phyloP scores from a whole-genome alignment of 2,329 filamentous ascomycete genomes.

The Leptographium galeiforme region DNA sequence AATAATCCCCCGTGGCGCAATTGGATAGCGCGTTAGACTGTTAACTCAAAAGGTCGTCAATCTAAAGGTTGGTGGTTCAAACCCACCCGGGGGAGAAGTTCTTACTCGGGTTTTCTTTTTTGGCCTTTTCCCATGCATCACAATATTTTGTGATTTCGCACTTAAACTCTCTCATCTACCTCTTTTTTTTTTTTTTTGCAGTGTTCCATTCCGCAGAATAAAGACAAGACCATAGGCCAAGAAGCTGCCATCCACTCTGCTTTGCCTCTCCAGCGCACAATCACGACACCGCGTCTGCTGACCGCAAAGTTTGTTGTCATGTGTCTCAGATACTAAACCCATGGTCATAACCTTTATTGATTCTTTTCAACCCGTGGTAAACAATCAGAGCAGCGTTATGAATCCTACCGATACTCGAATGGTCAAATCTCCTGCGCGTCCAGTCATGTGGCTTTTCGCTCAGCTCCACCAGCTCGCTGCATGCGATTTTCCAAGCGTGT shows the following conservation, averaged over 20 bases:
- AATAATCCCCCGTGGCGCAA: neutral
- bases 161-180: neutral
- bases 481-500: neutral
- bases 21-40: slow-evolving; percentile 1
- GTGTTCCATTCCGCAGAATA: too few relatives aligned
- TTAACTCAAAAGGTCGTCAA: neutral
- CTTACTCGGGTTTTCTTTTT: neutral
- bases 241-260: too few relatives aligned
- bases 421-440: neutral
- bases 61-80: slow-evolving; percentile 1
- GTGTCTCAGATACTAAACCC: too few relatives aligned
- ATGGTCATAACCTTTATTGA: too few relatives aligned
- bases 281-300: slow-evolving; percentile 8
- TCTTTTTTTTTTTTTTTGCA: neutral
- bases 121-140: neutral
- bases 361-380: too few relatives aligned
- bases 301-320: too few relatives aligned
- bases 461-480: neutral
- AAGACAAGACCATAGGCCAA: too few relatives aligned
- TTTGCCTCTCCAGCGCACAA: too few relatives aligned
- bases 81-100: neutral
- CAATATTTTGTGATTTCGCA: neutral
- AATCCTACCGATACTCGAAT: too few relatives aligned
- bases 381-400: too few relatives aligned
- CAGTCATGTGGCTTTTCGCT: neutral